Conservation (phyloP, 495 filamentous ascomycete species). For the Tricharina praecox region DNA sequence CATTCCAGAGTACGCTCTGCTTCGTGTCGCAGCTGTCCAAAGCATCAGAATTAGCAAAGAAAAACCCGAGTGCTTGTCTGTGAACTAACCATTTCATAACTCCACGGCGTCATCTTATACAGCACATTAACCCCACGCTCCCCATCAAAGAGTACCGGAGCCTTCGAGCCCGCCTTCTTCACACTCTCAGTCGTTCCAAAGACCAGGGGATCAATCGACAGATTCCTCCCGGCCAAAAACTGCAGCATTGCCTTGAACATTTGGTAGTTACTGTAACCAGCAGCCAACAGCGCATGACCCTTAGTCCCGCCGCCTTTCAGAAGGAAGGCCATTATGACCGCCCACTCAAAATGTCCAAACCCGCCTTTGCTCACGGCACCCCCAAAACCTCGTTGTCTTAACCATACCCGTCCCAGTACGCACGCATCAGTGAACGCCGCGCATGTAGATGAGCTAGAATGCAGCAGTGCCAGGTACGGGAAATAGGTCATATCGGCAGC, state of each 20-base stretch:
- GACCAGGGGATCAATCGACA: slow-evolving; percentile 45
- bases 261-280: slow-evolving; percentile 76
- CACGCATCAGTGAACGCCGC: slow-evolving; percentile 64
- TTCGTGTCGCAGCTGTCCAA: slow-evolving; percentile 43
- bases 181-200: slow-evolving; percentile 20
- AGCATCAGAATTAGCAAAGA: background rate
- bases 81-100: slow-evolving; percentile 41
- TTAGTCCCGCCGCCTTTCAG: slow-evolving; percentile 56
- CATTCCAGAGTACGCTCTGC: slow-evolving; percentile 21
- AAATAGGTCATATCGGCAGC: slow-evolving; percentile 57
- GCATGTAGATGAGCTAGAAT: slow-evolving; percentile 47
- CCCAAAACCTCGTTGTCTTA: slow-evolving; percentile 69
- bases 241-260: slow-evolving; percentile 84
- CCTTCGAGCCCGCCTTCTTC: slow-evolving; percentile 8
- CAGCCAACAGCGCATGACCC: slow-evolving; percentile 51
- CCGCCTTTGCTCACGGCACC: slow-evolving; percentile 54
- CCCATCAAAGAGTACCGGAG: slow-evolving; percentile 47
- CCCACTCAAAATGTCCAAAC: slow-evolving; percentile 89
- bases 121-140: slow-evolving; percentile 59
- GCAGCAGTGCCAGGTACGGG: slow-evolving; percentile 54
- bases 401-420: slow-evolving; percentile 70
- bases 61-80: background rate
- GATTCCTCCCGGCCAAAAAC: slow-evolving; percentile 55
- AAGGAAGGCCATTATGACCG: slow-evolving; percentile 56
- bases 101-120: slow-evolving; percentile 83